These are phyloP conservation scores for Trametes polyzona DNA, from an alignment of 1,284 basidiomycete genomes.

Conservation along the genomic window DNA sequence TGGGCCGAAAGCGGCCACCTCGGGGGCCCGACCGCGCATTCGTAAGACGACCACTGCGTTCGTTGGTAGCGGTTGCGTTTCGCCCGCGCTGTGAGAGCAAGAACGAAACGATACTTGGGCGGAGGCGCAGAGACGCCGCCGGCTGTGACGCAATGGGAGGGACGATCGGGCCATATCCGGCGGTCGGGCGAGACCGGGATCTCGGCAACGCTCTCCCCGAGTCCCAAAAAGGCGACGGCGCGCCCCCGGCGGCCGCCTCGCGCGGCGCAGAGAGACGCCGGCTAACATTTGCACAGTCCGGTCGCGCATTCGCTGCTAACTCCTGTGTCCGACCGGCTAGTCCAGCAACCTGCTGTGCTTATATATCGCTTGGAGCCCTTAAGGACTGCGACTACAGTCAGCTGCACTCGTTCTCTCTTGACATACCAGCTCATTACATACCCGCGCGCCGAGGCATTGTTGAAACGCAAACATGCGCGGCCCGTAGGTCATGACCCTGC, in stretches of 20 bases:
- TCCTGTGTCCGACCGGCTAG: too few relatives aligned
- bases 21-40: neutral
- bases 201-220: neutral
- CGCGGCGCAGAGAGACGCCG: too few relatives aligned
- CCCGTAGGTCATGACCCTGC: too few relatives aligned
- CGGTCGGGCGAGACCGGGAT: neutral
- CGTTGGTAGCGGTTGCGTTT: neutral
- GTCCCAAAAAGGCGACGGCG: slow-evolving; percentile 1
- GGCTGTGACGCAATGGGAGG: neutral
- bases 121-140: neutral
- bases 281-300: too few relatives aligned
- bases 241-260: neutral
- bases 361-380: too few relatives aligned
- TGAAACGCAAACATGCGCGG: too few relatives aligned
- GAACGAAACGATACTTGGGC: neutral
- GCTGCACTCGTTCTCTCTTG: too few relatives aligned
- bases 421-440: too few relatives aligned
- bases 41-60: neutral
- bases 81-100: neutral
- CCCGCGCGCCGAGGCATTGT: too few relatives aligned
- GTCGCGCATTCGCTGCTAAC: too few relatives aligned
- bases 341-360: too few relatives aligned
- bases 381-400: too few relatives aligned
- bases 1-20: neutral
- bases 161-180: neutral